Conservation (phyloP, 176 grass and related monocot species). For the Oryza australiensis region DNA sequence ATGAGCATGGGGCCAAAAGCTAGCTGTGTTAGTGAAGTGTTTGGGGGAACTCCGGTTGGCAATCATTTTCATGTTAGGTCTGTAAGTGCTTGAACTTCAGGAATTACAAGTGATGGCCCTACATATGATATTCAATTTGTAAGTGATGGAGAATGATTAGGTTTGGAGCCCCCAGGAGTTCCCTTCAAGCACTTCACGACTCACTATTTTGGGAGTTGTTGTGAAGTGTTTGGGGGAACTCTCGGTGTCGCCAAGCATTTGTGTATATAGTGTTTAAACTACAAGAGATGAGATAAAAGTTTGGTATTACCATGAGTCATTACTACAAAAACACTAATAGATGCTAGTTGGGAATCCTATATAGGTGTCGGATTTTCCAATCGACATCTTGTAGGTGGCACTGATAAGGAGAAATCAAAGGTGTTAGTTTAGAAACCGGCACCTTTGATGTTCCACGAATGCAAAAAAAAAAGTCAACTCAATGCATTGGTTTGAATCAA, state of each 20-base stretch:
- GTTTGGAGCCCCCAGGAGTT: slow-evolving; percentile 48
- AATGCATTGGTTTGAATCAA: too few species aligned
- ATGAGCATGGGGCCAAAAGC: background rate
- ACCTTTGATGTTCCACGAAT: too few species aligned
- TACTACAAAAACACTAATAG: too few species aligned
- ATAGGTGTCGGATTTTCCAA: too few species aligned
- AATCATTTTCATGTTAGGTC: background rate
- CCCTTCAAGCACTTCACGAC: slow-evolving; percentile 44
- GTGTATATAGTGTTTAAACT: too few species aligned
- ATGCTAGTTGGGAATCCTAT: too few species aligned
- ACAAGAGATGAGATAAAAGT: background rate
- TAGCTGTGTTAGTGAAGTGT: slow-evolving; percentile 37
- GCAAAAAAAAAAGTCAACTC: too few species aligned
- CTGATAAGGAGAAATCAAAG: too few species aligned
- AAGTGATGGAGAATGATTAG: background rate
- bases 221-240: slow-evolving; percentile 36
- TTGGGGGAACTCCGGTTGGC: slow-evolving; percentile 41
- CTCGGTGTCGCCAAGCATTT: too few species aligned
- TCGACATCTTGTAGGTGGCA: too few species aligned
- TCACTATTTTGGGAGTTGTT: fast-evolving
- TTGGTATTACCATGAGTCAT: slow-evolving; percentile 27
- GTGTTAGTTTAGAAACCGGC: too few species aligned
- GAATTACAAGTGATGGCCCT: background rate
- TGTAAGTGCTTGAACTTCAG: background rate
- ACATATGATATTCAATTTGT: background rate